A percentile compares a stretch with the other conserved stretches of the same genome.
Conservation (phyloP, 2,329 filamentous ascomycete genomes). For the Periconia sp. region DNA sequence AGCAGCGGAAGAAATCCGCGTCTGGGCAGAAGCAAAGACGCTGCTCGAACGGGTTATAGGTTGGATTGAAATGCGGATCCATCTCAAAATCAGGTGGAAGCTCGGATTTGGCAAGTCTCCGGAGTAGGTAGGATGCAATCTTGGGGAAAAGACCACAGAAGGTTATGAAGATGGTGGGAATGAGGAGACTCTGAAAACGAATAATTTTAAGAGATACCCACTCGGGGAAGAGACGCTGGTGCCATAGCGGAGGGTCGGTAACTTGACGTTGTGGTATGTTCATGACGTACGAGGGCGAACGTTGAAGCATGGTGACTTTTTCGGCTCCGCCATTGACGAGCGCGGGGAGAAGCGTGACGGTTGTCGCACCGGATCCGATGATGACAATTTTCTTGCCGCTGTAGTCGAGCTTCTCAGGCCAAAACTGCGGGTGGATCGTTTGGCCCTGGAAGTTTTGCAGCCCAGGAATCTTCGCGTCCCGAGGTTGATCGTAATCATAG, state of each 20-base stretch:
- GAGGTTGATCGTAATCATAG: slow-evolving; percentile 69
- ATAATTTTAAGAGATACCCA: slow-evolving; percentile 51
- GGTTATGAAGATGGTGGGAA: slow-evolving; percentile 51
- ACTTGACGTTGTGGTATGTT: slow-evolving; percentile 50
- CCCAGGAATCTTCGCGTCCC: slow-evolving; percentile 65
- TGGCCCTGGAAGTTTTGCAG: slow-evolving; percentile 66
- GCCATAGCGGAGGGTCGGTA: slow-evolving; percentile 38
- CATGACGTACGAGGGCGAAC: slow-evolving; percentile 67
- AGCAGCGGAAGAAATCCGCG: slow-evolving; percentile 59
- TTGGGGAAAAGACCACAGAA: slow-evolving; percentile 58
- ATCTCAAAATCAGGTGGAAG: slow-evolving; percentile 52
- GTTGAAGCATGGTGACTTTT: slow-evolving; percentile 77
- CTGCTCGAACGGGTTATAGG: slow-evolving; percentile 65
- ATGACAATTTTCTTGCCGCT: slow-evolving; percentile 68
- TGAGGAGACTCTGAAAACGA: slow-evolving; percentile 55
- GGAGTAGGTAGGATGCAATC: slow-evolving; percentile 53
- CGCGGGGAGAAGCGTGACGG: slow-evolving; percentile 73
- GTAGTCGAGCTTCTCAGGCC: slow-evolving; percentile 70
- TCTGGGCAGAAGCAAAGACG: slow-evolving; percentile 71
- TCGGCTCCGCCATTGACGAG: slow-evolving; percentile 64
- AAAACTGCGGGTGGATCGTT: slow-evolving; percentile 72
- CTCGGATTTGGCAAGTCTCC: slow-evolving; percentile 46
- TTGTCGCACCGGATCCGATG: slow-evolving; percentile 78
- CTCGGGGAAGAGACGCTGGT: slow-evolving; percentile 47
- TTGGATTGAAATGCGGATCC: slow-evolving; percentile 51